Conservation (phyloP, 257 asterid genomes). For the Solanum okadae region DNA sequence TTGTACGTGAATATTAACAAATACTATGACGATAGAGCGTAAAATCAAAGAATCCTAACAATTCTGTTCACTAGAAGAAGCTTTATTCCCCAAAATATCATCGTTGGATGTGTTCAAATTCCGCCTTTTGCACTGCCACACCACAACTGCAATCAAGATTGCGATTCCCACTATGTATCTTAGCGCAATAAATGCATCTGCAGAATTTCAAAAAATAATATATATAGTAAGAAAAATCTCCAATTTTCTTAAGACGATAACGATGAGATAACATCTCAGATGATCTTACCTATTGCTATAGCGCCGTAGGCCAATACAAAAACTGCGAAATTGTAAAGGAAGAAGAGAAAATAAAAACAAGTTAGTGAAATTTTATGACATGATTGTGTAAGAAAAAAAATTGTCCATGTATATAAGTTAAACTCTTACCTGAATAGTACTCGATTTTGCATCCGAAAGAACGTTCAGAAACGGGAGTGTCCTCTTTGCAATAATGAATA, state of each 20-base stretch:
- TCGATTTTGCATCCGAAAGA: neutral
- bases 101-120: neutral
- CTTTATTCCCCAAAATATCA: neutral
- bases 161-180: constrained; percentile 28
- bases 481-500: neutral
- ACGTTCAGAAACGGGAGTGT: neutral
- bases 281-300: neutral
- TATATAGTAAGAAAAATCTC: neutral
- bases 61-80: neutral
- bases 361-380: neutral
- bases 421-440: neutral
- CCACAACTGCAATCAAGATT: constrained; percentile 17
- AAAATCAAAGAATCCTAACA: neutral
- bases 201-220: neutral
- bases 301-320: neutral
- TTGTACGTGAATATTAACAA: neutral
- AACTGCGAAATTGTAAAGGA: neutral
- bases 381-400: neutral
- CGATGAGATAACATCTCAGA: neutral
- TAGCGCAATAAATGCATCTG: neutral
- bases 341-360: neutral
- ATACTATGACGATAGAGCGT: neutral
- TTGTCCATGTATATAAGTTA: neutral
- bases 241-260: neutral
- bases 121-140: constrained; percentile 17